Percentiles rank a stretch among this genome's conserved stretches.
Evolutionary conservation across 305 asterid species (phyloP).

Genomic region (Fraxinus sp.): DNA sequence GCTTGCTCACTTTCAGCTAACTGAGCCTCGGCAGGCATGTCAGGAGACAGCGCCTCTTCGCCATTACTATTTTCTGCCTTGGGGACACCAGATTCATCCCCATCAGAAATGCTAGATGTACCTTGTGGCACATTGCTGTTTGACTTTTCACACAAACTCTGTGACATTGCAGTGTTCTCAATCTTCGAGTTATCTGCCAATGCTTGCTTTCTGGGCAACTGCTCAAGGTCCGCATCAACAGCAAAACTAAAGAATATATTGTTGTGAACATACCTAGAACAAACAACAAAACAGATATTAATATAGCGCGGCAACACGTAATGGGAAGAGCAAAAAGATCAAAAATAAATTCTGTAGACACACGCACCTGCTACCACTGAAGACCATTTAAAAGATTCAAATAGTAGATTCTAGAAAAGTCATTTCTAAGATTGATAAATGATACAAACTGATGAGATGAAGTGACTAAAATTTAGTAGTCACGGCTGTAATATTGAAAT

Average conservation of each 20-base stretch:
- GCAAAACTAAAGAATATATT: slow-evolving; percentile 98
- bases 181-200: slow-evolving; percentile 48
- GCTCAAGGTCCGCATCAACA: slow-evolving; percentile 80
- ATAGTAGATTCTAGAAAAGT: not conserved
- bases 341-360: not conserved
- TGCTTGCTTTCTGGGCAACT: slow-evolving; percentile 53
- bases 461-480: not conserved
- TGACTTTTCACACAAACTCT: slow-evolving; percentile 36
- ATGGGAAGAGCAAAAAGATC: not conserved
- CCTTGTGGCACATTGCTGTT: slow-evolving; percentile 37
- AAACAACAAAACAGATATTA: slow-evolving; percentile 26
- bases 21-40: slow-evolving; percentile 58
- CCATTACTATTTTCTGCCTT: slow-evolving; percentile 39
- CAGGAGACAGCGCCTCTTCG: slow-evolving; percentile 35
- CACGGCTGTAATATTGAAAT: not conserved
- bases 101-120: slow-evolving; percentile 29
- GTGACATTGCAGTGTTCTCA: slow-evolving; percentile 36
- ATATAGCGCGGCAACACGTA: not conserved
- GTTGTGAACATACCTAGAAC: slow-evolving; percentile 88
- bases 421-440: not conserved
- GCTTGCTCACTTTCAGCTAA: slow-evolving; percentile 98
- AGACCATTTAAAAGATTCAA: not conserved
- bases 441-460: not conserved
- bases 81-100: slow-evolving; percentile 35
- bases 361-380: not conserved